These are phyloP conservation scores for Micractinium conductrix DNA, from an alignment of 139 green algal genomes.

Conservation along the genomic window DNA sequence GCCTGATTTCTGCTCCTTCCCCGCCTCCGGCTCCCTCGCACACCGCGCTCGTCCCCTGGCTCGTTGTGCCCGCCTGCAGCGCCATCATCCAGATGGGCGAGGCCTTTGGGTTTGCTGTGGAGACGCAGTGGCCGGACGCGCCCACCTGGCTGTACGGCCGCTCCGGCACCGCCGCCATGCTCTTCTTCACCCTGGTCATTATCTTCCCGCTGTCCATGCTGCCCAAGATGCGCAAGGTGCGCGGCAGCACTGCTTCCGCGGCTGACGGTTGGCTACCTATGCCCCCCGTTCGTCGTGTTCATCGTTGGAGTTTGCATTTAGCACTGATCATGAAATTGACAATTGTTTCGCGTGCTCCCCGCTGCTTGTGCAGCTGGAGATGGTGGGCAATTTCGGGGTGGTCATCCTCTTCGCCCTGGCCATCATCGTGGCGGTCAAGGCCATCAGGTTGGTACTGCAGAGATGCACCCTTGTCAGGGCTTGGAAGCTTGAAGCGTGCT, in stretches of 20 bases:
- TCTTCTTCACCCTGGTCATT: slow-evolving; percentile 34
- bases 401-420: slow-evolving; percentile 11
- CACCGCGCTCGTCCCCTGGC: background rate
- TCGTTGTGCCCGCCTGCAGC: background rate
- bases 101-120: background rate
- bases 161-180: slow-evolving; percentile 5
- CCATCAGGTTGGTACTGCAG: background rate
- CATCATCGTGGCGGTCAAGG: background rate
- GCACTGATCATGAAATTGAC: too few species aligned
- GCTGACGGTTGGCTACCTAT: too few species aligned
- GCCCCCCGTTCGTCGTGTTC: too few species aligned
- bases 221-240: slow-evolving; percentile 15
- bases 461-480: too few species aligned
- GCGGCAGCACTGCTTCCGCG: too few species aligned
- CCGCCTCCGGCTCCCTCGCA: too few species aligned
- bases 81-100: slow-evolving; percentile 34
- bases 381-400: slow-evolving; percentile 1
- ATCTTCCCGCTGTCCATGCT: slow-evolving; percentile 35
- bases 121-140: slow-evolving; percentile 12
- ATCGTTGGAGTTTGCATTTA: too few species aligned
- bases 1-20: too few species aligned
- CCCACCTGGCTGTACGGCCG: slow-evolving; percentile 13
- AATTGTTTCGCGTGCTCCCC: too few species aligned
- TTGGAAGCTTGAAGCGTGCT: background rate
- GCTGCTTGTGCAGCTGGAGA: slow-evolving; percentile 33